Evolutionary conservation across 176 grass and related monocot genomes (phyloP).

Genomic region (Ensete glaucum): DNA sequence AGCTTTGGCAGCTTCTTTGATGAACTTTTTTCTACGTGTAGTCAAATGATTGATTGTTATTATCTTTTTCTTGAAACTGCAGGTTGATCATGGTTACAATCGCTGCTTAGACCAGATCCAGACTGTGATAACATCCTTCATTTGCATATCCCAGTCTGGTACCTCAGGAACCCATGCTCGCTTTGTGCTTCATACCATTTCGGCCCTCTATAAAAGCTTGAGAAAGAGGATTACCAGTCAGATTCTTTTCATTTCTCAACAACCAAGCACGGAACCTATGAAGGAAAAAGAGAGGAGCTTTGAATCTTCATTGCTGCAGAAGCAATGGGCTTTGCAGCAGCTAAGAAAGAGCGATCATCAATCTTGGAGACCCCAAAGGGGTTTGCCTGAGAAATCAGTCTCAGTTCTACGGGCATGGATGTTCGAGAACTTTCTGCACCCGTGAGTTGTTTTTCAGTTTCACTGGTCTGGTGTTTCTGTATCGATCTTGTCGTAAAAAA

Average conservation of each 20-base stretch:
- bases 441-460: constrained; percentile 38
- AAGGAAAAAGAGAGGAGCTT: constrained; percentile 37
- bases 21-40: too few relatives aligned
- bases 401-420: constrained; percentile 80
- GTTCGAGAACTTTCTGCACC: constrained; percentile 90
- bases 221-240: constrained; percentile 38
- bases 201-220: constrained; percentile 39
- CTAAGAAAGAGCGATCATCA: constrained; percentile 46
- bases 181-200: constrained; percentile 53
- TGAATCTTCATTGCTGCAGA: constrained; percentile 65
- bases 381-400: constrained; percentile 69
- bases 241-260: constrained; percentile 21
- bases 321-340: constrained; percentile 55
- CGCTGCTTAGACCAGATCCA: constrained; percentile 73
- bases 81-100: constrained; percentile 73
- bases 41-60: not conserved
- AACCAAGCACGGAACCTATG: constrained; percentile 12
- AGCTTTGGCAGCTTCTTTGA: too few relatives aligned
- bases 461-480: not conserved
- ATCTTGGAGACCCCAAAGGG: constrained; percentile 79
- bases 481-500: not conserved
- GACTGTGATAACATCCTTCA: constrained; percentile 47
- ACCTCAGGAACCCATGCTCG: constrained; percentile 24
- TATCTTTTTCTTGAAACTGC: not conserved
- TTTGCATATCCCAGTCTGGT: constrained; percentile 22